Percentiles rank a stretch among this genome's conserved stretches.
Evolutionary conservation across 192 early-diverging fungal species (phyloP).

Genomic region (Coemansia furcata): DNA sequence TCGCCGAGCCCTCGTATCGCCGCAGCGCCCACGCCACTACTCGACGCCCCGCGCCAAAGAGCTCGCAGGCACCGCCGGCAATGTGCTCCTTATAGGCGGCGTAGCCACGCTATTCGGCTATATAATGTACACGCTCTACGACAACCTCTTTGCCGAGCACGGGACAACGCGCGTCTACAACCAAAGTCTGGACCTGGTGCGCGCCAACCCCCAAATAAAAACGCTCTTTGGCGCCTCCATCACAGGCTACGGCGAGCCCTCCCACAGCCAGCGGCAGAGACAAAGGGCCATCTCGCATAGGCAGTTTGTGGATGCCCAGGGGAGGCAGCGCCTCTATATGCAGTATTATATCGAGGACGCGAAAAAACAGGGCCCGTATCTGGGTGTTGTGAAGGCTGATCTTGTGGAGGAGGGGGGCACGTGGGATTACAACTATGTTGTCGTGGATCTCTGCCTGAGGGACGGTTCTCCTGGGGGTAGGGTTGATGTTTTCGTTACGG

Average conservation of each 20-base stretch:
- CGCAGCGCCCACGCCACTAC: background rate
- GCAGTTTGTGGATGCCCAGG: conserved; percentile 20
- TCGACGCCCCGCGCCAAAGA: background rate
- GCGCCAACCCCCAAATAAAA: conserved; percentile 36
- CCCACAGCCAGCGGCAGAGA: conserved; percentile 40
- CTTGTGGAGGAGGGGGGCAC: conserved; percentile 10
- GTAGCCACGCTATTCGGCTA: conserved; percentile 36
- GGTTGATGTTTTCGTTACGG: conserved; percentile 36
- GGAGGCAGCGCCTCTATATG: conserved; percentile 15
- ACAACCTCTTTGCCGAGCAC: conserved; percentile 37
- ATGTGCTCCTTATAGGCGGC: conserved; percentile 38
- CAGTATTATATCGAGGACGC: conserved; percentile 35
- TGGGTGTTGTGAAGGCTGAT: conserved; percentile 30
- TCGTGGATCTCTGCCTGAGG: conserved; percentile 30
- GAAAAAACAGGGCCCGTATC: background rate
- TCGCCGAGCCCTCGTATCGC: background rate
- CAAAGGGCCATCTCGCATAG: conserved; percentile 41
- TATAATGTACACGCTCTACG: conserved; percentile 46
- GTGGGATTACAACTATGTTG: conserved; percentile 45
- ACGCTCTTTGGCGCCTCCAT: conserved; percentile 21
- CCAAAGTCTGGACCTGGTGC: conserved; percentile 40
- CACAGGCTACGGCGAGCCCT: conserved; percentile 40
- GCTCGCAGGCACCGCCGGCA: conserved; percentile 24
- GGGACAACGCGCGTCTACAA: conserved; percentile 46
- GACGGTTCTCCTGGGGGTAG: background rate